Conservation (phyloP, 2,329 filamentous ascomycete species). For the Epicoccum nigrum region DNA sequence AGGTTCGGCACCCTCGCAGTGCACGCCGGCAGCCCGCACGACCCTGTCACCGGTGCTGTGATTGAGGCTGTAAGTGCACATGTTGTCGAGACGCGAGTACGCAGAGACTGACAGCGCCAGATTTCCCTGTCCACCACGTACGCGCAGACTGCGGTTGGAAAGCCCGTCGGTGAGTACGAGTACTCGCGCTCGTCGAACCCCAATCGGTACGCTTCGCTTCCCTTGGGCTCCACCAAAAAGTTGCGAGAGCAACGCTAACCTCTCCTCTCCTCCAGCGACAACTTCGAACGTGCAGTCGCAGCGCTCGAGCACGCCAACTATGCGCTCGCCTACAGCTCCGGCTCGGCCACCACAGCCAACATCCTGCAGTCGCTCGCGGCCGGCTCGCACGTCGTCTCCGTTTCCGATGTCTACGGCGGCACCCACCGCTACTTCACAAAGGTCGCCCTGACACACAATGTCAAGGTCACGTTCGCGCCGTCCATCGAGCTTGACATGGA, state of each 20-base stretch:
- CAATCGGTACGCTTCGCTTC: slow-evolving; percentile 70
- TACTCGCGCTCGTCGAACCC: slow-evolving; percentile 94
- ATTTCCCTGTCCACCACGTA: slow-evolving; percentile 98
- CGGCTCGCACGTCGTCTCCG: slow-evolving; percentile 92
- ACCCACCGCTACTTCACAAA: slow-evolving; percentile 99
- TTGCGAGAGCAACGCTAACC: slow-evolving; percentile 17
- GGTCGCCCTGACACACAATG: slow-evolving; percentile 91
- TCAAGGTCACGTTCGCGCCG: slow-evolving; percentile 92
- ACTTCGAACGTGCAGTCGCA: slow-evolving; percentile 91
- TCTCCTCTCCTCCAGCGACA: slow-evolving; percentile 62
- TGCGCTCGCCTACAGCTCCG: slow-evolving; percentile 92
- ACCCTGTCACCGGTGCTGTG: slow-evolving; percentile 90
- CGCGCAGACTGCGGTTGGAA: slow-evolving; percentile 85
- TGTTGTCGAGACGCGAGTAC: background rate
- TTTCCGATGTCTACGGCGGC: slow-evolving; percentile 96
- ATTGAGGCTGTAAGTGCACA: slow-evolving; percentile 72
- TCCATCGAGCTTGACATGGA: slow-evolving; percentile 88
- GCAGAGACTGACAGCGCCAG: slow-evolving; percentile 43
- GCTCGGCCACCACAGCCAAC: slow-evolving; percentile 89
- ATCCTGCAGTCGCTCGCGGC: slow-evolving; percentile 91
- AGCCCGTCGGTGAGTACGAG: slow-evolving; percentile 87
- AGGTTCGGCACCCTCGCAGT: slow-evolving; percentile 93
- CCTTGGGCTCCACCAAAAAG: background rate
- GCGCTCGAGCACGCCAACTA: slow-evolving; percentile 91
- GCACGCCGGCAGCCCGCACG: slow-evolving; percentile 89